Base-by-base conservation (phyloP, 2,329 filamentous ascomycete genomes). In the Zymoseptoria ardabiliae region DNA sequence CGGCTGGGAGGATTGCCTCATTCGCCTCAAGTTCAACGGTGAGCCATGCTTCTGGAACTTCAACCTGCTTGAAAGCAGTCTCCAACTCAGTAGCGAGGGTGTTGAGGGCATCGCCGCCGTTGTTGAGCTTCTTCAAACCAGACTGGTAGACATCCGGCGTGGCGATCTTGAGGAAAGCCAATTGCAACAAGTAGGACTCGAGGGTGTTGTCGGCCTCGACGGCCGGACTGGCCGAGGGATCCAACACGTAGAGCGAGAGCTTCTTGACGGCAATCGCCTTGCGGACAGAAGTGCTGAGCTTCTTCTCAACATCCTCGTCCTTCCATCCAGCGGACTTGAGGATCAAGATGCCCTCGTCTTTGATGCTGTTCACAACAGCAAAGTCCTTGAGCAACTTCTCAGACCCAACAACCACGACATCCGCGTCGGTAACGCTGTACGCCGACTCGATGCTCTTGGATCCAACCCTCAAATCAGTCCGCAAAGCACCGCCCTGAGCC, bases 301-400 rank as follows among this genome's bases (percentile, higher is more conserved):
- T 87, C 82, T 95, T 96, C 78, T 97, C 93, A 6, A 92, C 74
- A 41, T 97, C 91, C 51, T 95, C 93, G 55, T 91, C 85, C 77
- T 96, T 96, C 73, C 90, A 85, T 66, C 85, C 87, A 25, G 90
- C 82, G 22, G 94, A 81, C 69, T 86, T 89, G 50, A 97, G 70
- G 58, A 73, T 65, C 2, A 68, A 62, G 3, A 70, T 72, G 5
- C 70, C 71, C 53, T 72, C 69, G 35, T 79, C 74, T 8, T 74
- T 68, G 4, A 79, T 63, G 1, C 63, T 65, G 67, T 81, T 81
- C 21, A 60, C 61, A 4, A 72, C 66, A 97, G 93, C 85, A 58
- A 97, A 81, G 22, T 91, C 86, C 65, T 88, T 85, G 17, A 99
- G 79, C 2, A 99, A 79, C 71, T 88, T 89, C 71, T 91, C 82